Evolutionary conservation across 371 early-diverging fungal species (phyloP).

Genomic region (Quaeritorhiza haematococci): DNA sequence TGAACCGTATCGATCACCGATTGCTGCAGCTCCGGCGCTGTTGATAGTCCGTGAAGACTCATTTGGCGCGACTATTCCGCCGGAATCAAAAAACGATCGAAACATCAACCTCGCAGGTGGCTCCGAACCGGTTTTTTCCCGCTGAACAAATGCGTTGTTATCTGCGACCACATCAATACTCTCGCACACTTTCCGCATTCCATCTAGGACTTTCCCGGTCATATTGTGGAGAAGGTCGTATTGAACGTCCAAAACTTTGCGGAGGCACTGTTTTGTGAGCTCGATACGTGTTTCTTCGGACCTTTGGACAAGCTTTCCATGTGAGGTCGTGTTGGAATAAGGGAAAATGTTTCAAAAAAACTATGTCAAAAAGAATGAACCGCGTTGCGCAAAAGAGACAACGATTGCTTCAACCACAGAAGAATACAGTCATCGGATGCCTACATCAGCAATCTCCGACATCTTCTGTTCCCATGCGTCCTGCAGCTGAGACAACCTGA

Average conservation of each 20-base stretch:
- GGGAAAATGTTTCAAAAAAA: no score
- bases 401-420: not conserved
- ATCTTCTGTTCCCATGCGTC: not conserved
- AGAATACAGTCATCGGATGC: not conserved
- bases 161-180: not conserved
- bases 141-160: not conserved
- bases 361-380: no score
- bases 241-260: not conserved
- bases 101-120: not conserved
- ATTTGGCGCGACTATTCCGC: no score
- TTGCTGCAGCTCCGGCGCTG: no score
- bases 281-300: not conserved
- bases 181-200: not conserved
- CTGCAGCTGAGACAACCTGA: not conserved
- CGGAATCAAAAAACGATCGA: not conserved
- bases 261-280: not conserved
- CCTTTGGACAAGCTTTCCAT: not conserved
- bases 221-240: not conserved
- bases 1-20: no score
- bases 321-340: no score
- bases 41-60: no score
- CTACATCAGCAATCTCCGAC: not conserved
- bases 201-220: not conserved
- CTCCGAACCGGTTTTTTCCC: not conserved
- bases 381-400: not conserved